phyloP scores from a whole-genome alignment of 2,329 filamentous ascomycete species.

The Penicillium occitanis region DNA sequence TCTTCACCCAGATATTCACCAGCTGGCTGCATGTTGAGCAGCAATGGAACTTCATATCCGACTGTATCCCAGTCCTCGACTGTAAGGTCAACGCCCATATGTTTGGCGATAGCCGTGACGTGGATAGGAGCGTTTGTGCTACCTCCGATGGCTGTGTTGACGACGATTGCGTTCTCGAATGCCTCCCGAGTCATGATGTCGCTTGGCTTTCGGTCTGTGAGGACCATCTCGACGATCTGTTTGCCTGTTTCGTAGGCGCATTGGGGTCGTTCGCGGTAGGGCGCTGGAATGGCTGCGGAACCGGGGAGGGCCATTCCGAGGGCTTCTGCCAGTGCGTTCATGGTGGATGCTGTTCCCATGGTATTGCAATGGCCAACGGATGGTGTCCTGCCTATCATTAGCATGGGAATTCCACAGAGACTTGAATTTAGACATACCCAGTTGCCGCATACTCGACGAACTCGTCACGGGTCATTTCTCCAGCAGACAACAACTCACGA shows the following conservation, averaged over 20 bases:
- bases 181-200: slow-evolving; percentile 57
- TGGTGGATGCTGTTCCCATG: slow-evolving; percentile 56
- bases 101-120: slow-evolving; percentile 55
- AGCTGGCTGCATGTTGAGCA: slow-evolving; percentile 57
- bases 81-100: slow-evolving; percentile 52
- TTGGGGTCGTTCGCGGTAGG: slow-evolving; percentile 51
- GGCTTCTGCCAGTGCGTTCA: slow-evolving; percentile 55
- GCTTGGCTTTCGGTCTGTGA: slow-evolving; percentile 51
- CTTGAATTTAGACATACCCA: slow-evolving; percentile 32
- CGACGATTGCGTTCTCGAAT: slow-evolving; percentile 58
- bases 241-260: slow-evolving; percentile 51
- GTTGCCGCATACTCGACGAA: slow-evolving; percentile 49
- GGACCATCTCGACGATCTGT: slow-evolving; percentile 54
- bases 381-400: slow-evolving; percentile 38
- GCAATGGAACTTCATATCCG: slow-evolving; percentile 52
- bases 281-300: slow-evolving; percentile 53
- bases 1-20: slow-evolving; percentile 56
- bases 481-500: slow-evolving; percentile 50
- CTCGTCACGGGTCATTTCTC: slow-evolving; percentile 47
- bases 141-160: slow-evolving; percentile 57
- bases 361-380: slow-evolving; percentile 54
- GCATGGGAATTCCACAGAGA: not conserved
- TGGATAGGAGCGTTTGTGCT: slow-evolving; percentile 60
- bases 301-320: slow-evolving; percentile 55
- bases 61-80: slow-evolving; percentile 57